Evolutionary conservation across 2,329 filamentous ascomycete genomes (phyloP), one percentile per base, ranked within the genome.

Genomic region (Colletotrichum karsti): DNA sequence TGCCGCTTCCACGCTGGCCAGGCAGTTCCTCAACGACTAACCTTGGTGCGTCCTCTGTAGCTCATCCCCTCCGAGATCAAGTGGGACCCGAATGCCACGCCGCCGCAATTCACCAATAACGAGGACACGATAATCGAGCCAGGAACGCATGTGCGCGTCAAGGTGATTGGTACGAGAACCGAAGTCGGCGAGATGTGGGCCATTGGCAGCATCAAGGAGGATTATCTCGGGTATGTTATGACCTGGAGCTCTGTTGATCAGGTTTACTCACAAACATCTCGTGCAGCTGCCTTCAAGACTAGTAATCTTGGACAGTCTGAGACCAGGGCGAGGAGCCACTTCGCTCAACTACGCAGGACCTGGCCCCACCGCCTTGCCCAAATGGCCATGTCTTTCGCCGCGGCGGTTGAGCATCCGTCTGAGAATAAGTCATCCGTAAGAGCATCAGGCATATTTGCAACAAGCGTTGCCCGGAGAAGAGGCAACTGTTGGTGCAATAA

Each of bases 161-260:
- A 98, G 83, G 91, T 99, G 71, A 93, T 98, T 74, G 96, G 96
- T 80, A 93, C 95, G 56, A 90, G 97, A 80, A 95, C 93, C 71
- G 96, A 98, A 79, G 93, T 98, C 57, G 94, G 93, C 70, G 92
- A 93, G 78, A 97, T 99, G 88, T 98, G 93, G 87, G 96, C 95
- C 39, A 97, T 99, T 79, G 96, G 95, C 69, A 98, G 94, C 73
- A 98, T 99, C 83, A 97, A 97, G 82, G 95, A 92, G 77, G 90
- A 92, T 76, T 92, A 91, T 75, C 85, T 92, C 42, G 90, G 90
- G 90, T 91, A 84, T 72, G 78, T 77, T 41, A 41, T 35, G 12
- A 20, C 22, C 37, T 20, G 28, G 63, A 28, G 37, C 48, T 8
- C 7, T 5, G 12, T 54, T 30, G 9, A 12, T 42, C 13, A 28